Percentiles rank a stretch among this genome's conserved stretches.
Conservation (phyloP, 257 asterid genomes). For the Buddleja alternifolia region DNA sequence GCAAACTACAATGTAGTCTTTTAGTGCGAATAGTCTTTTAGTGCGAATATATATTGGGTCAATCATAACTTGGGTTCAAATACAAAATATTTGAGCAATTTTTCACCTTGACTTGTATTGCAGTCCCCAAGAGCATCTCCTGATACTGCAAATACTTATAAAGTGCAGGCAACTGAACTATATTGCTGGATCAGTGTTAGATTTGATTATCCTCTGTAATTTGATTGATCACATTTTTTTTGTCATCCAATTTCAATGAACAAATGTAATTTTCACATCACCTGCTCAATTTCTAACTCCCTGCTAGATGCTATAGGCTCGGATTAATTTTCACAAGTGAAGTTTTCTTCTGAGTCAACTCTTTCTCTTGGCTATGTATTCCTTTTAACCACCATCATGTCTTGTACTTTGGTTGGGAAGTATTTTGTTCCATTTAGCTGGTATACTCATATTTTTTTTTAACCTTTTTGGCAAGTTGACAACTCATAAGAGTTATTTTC, state of each 20-base stretch:
- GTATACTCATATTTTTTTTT: background rate
- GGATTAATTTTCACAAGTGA: background rate
- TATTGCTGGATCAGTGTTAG: background rate
- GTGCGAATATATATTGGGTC: background rate
- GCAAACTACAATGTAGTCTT: background rate
- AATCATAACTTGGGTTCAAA: conserved; percentile 14
- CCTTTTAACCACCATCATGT: background rate
- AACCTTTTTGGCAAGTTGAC: background rate
- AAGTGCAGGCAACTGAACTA: background rate
- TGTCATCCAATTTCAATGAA: background rate
- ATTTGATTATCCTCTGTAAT: background rate
- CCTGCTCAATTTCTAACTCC: background rate
- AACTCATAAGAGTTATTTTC: background rate
- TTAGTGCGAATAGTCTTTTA: background rate
- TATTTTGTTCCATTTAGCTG: background rate
- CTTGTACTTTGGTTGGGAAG: background rate
- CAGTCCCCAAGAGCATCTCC: background rate
- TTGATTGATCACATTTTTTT: background rate
- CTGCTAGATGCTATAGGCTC: background rate
- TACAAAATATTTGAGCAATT: background rate
- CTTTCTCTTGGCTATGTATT: background rate
- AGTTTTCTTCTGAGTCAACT: background rate
- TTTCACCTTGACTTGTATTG: conserved; percentile 4
- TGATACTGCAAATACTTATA: background rate
- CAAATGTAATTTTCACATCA: background rate